phyloP scores from a whole-genome alignment of 1,284 basidiomycete genomes.

The Termitomyces sp. region DNA sequence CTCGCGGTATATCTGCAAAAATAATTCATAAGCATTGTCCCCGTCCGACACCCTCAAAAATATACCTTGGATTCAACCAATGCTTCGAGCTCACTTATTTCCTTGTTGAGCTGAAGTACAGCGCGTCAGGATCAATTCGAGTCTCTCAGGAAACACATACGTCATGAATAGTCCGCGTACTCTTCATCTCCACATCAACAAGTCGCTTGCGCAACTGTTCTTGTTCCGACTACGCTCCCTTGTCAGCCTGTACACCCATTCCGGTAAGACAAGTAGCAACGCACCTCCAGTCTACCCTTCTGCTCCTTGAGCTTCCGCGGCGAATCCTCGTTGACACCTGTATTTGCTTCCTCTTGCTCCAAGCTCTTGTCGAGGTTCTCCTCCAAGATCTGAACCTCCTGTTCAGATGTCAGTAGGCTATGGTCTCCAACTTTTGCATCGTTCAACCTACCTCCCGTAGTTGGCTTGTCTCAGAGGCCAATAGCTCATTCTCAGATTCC shows the following conservation, averaged over 20 bases:
- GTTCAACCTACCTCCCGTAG: constrained; percentile 59
- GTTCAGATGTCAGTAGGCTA: constrained; percentile 8
- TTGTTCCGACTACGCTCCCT: constrained; percentile 47
- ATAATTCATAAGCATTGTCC: constrained; percentile 1
- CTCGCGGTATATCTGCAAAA: constrained; percentile 78
- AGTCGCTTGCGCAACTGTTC: constrained; percentile 68
- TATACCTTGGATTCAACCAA: constrained; percentile 83
- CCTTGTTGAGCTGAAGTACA: constrained; percentile 70
- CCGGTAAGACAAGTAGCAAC: neutral
- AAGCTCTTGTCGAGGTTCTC: constrained; percentile 67
- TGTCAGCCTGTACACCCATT: neutral
- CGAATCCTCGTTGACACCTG: constrained; percentile 25
- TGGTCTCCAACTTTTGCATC: neutral
- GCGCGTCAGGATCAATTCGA: constrained; percentile 5
- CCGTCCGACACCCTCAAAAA: constrained; percentile 3
- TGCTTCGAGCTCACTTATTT: constrained; percentile 85
- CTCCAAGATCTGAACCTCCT: constrained; percentile 73
- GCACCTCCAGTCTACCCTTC: constrained; percentile 51
- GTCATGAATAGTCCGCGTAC: constrained; percentile 63
- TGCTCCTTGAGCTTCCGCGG: constrained; percentile 46
- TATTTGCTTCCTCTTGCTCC: constrained; percentile 42
- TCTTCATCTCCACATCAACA: constrained; percentile 68
- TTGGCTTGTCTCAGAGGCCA: constrained; percentile 71
- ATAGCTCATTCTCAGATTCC: constrained; percentile 71
- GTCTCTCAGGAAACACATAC: constrained; percentile 35